A percentile compares a stretch with the other conserved stretches of the same genome.
These are phyloP conservation scores for Metarhizium brunneum DNA, from an alignment of 2,329 filamentous ascomycete species.

Conservation along the genomic window DNA sequence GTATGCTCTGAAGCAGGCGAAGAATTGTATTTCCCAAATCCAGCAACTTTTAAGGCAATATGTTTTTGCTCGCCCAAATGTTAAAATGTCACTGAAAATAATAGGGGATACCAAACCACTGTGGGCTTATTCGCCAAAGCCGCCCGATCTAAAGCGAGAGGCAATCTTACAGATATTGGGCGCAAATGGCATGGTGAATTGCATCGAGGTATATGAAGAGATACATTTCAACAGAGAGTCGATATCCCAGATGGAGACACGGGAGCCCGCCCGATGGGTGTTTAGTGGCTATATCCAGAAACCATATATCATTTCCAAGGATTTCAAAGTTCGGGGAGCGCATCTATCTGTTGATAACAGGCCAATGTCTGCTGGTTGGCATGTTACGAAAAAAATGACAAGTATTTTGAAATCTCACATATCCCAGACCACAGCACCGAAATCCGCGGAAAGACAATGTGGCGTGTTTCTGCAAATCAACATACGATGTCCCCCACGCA, in stretches of 20 bases:
- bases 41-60: conserved; percentile 54
- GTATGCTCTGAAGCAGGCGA: conserved; percentile 44
- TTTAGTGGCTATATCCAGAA: conserved; percentile 52
- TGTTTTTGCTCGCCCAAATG: conserved; percentile 53
- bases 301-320: conserved; percentile 31
- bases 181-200: conserved; percentile 43
- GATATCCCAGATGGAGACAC: not conserved
- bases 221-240: not conserved
- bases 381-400: conserved; percentile 46
- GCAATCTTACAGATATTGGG: conserved; percentile 55
- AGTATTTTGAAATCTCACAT: conserved; percentile 43
- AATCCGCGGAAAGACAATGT: not conserved
- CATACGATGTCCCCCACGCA: conserved; percentile 50
- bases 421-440: conserved; percentile 11
- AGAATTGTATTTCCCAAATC: conserved; percentile 47
- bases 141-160: conserved; percentile 41
- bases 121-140: conserved; percentile 55
- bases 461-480: conserved; percentile 51
- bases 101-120: conserved; percentile 38
- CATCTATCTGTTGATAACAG: conserved; percentile 63
- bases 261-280: conserved; percentile 7
- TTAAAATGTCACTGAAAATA: conserved; percentile 53
- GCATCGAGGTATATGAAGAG: conserved; percentile 27
- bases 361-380: conserved; percentile 42
- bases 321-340: conserved; percentile 35